Evolutionary conservation across 176 grass and related monocot species (phyloP).

Genomic region (Triticum urartu): DNA sequence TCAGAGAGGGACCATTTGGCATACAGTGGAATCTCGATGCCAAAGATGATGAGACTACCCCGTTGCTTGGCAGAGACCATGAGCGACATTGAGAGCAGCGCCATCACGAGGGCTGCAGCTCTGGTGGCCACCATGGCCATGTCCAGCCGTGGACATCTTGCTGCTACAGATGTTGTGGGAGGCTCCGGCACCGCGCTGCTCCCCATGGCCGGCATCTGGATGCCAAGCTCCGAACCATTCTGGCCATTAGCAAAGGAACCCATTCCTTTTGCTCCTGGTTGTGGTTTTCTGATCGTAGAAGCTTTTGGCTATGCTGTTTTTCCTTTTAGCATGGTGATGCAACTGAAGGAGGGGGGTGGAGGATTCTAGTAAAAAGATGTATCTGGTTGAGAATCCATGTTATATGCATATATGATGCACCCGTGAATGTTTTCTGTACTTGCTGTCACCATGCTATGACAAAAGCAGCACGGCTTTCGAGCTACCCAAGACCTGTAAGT

Average conservation of each 20-base stretch:
- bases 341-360: constrained; percentile 5
- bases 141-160: constrained; percentile 41
- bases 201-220: constrained; percentile 49
- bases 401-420: constrained; percentile 9
- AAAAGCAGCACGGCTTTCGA: constrained; percentile 40
- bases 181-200: constrained; percentile 25
- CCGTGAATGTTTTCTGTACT: constrained; percentile 44
- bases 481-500: constrained; percentile 6
- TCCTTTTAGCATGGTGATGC: constrained; percentile 8
- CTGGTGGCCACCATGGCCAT: constrained; percentile 36
- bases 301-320: constrained; percentile 18
- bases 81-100: constrained; percentile 49
- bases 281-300: constrained; percentile 18
- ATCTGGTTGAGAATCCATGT: not conserved
- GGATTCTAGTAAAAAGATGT: constrained; percentile 20
- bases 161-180: not conserved
- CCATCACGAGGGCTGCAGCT: constrained; percentile 40
- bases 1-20: constrained; percentile 92
- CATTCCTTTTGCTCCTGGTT: constrained; percentile 30
- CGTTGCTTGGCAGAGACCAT: constrained; percentile 73
- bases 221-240: constrained; percentile 47
- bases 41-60: constrained; percentile 60
- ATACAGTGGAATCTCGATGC: constrained; percentile 64
- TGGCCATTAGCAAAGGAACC: constrained; percentile 36
- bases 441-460: constrained; percentile 32